phyloP scores from a whole-genome alignment of 345 rosid genomes.

The thale cress (Arabidopsis thaliana) region TAIR10.1 NC_003076.8:18762001-18762500 shows the following conservation, averaged over 20 bases:
- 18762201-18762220: conserved; percentile 1
- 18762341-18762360: too few species aligned
- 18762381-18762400: too few species aligned
- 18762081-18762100: conserved; percentile 26
- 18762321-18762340: too few species aligned
- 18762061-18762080: conserved; percentile 12
- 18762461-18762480: too few species aligned
- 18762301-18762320: too few species aligned
- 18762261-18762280: not conserved
- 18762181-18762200: conserved; percentile 10
- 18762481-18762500: too few species aligned
- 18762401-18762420: too few species aligned
- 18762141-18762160: not conserved
- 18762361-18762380: too few species aligned
- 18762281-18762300: conserved; percentile 50
- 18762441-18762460: too few species aligned
- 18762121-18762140: conserved; percentile 14
- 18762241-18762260: not conserved
- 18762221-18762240: not conserved
- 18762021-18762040: not conserved
- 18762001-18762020: conserved; percentile 13
- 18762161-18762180: not conserved
- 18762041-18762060: conserved; percentile 7
- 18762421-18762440: too few species aligned
- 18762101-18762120: conserved; percentile 47